Evolutionary conservation across 2,329 filamentous ascomycete genomes (phyloP).

Genomic region (Teratosphaeria nubilosa): DNA sequence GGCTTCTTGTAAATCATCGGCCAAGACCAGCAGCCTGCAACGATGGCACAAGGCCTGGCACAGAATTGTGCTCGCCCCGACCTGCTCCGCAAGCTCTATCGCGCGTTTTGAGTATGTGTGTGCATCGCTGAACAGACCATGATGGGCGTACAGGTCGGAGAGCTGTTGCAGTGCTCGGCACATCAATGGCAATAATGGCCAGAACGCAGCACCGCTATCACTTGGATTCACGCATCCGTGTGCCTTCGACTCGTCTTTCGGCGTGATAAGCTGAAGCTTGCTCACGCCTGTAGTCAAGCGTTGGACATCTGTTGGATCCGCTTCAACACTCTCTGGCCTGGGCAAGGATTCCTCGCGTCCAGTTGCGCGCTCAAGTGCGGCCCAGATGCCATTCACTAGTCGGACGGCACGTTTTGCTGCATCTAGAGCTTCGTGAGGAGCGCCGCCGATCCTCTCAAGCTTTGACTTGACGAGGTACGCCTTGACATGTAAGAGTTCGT

Average conservation of each 20-base stretch:
- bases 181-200: constrained; percentile 66
- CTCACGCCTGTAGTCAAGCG: constrained; percentile 19
- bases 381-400: constrained; percentile 20
- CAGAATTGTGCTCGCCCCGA: constrained; percentile 9
- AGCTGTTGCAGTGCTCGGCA: constrained; percentile 63
- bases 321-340: background rate
- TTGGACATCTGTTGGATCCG: background rate
- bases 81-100: constrained; percentile 55
- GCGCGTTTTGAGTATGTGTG: constrained; percentile 81
- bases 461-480: constrained; percentile 21
- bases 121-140: constrained; percentile 81
- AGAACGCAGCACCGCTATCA: constrained; percentile 58
- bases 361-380: constrained; percentile 10
- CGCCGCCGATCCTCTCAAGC: constrained; percentile 9
- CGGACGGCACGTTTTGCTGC: constrained; percentile 20
- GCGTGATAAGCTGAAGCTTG: constrained; percentile 20
- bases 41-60: constrained; percentile 13
- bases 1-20: constrained; percentile 19
- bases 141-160: constrained; percentile 67
- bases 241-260: constrained; percentile 30
- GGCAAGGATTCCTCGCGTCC: background rate
- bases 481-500: constrained; percentile 16
- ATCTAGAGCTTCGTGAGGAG: constrained; percentile 13
- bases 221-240: constrained; percentile 7
- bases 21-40: constrained; percentile 12